Base-by-base conservation (phyloP, 75 land plant species). In the Pinus albicaulis region DNA sequence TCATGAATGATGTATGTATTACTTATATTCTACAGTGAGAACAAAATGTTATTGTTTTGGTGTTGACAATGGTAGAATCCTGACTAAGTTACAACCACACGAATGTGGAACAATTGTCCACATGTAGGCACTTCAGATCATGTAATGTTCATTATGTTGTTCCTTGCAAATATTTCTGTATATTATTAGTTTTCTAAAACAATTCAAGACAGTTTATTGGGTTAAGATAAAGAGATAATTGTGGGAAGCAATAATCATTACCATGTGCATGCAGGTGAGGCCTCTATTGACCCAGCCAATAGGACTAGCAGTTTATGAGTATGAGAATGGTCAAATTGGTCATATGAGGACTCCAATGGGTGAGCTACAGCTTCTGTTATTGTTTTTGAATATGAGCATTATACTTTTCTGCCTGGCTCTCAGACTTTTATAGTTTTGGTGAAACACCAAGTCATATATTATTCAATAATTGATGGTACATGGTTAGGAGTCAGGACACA, bases 261-360 rank as follows among this genome's bases (percentile, higher is more conserved):
- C 36, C 38, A 34, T 64, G 53, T 57, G 56, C 71, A 10, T 74
- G 73, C 85, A 84, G 86, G 86, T 84, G 77, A 84, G 86, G 69
- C 86, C 86, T 55, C 71, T 84, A 22, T 73, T 84, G 78, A 55
- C 61, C 28, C 80, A 73, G 56, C 86, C 86, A 19, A 78, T 84
- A 61, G 84, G 59, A 62, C 84, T 84, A 53, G 80, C 86, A 55
- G 84, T 62, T 19, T 84, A 84, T n/a, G 86, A 84, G 34, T 77
- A 82, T 69, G 74, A 61, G 74, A 84, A 84, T 82, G 86, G 86
- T 17, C 76, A 82, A 77, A 77, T 84, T 63, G 84, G 86, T 16
- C 68, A 73, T 58, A 80, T 82, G 85, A 55, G 74, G 80, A 83
- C 80, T 55, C 85, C 85, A 24, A 83, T 83, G 20, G 85, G 85